These are phyloP conservation scores for Purpureocillium lavendulum DNA, from an alignment of 2,329 filamentous ascomycete species.

Conservation along the genomic window DNA sequence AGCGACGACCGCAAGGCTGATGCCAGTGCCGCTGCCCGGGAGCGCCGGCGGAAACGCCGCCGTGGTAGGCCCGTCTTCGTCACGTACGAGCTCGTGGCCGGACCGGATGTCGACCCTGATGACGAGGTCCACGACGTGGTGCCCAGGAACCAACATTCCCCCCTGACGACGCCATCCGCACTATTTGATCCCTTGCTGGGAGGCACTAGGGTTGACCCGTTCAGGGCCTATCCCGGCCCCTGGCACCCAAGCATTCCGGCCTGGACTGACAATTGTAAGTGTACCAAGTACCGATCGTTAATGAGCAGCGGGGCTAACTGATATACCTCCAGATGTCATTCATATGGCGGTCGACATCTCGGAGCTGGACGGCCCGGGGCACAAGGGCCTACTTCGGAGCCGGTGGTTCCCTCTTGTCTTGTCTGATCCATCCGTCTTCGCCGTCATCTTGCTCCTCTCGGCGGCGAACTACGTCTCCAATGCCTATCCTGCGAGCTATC, in stretches of 20 bases:
- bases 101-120: too few relatives aligned
- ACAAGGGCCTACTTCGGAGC: conserved; percentile 15
- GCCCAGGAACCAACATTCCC: too few relatives aligned
- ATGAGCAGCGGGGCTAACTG: too few relatives aligned
- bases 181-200: conserved; percentile 13
- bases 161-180: too few relatives aligned
- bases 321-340: conserved; percentile 10
- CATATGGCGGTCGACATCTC: conserved; percentile 21
- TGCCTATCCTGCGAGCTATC: neutral
- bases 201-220: conserved; percentile 16
- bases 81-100: neutral
- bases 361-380: conserved; percentile 16
- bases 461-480: conserved; percentile 15
- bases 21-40: too few relatives aligned
- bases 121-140: too few relatives aligned
- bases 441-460: conserved; percentile 17
- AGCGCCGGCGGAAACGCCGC: neutral
- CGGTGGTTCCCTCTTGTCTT: conserved; percentile 19
- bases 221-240: conserved; percentile 13
- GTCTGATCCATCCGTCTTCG: conserved; percentile 14
- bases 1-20: too few relatives aligned
- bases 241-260: conserved; percentile 12
- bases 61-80: neutral
- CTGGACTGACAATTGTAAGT: conserved; percentile 17
- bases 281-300: neutral